These are phyloP conservation scores for Elsinoe australis DNA, from an alignment of 2,329 filamentous ascomycete species.

Conservation along the genomic window DNA sequence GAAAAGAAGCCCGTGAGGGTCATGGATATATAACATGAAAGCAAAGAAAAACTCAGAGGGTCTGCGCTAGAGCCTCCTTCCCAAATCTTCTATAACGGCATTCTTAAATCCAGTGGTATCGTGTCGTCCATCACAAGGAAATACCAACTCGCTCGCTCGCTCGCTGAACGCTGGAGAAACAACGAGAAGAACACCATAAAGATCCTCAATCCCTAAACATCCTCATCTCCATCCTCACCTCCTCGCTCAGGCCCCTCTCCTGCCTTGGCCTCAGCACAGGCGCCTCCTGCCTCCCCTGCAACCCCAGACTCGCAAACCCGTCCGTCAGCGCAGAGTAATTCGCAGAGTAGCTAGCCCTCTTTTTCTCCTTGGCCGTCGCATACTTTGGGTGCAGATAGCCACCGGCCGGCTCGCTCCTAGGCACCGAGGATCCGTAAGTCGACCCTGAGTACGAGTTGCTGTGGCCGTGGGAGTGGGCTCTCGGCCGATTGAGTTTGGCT, in stretches of 20 bases:
- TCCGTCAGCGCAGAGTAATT: slow-evolving; percentile 8
- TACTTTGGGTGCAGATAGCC: not conserved
- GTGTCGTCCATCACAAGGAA: not conserved
- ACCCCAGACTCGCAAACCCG: slow-evolving; percentile 6
- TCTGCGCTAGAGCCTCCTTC: slow-evolving; percentile 13
- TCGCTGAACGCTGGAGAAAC: not conserved
- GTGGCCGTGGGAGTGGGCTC: not conserved
- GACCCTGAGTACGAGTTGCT: not conserved
- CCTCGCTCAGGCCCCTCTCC: slow-evolving; percentile 3
- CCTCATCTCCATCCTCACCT: slow-evolving; percentile 14
- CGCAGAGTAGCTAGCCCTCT: slow-evolving; percentile 4
- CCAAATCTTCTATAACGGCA: not conserved
- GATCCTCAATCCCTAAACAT: slow-evolving; percentile 5
- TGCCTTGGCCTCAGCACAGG: not conserved
- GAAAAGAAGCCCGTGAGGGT: not conserved
- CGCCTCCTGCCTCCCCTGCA: not conserved
- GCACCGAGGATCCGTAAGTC: not conserved
- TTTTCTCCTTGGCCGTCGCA: not conserved
- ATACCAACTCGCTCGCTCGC: not conserved
- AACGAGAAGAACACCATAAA: not conserved
- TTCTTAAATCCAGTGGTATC: slow-evolving; percentile 5
- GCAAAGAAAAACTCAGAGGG: not conserved
- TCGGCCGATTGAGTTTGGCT: not conserved
- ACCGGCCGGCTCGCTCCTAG: not conserved
- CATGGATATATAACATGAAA: no score